Conservation (phyloP, 768 basidiomycete genomes). For the Hortiboletus flavorubellus region DNA sequence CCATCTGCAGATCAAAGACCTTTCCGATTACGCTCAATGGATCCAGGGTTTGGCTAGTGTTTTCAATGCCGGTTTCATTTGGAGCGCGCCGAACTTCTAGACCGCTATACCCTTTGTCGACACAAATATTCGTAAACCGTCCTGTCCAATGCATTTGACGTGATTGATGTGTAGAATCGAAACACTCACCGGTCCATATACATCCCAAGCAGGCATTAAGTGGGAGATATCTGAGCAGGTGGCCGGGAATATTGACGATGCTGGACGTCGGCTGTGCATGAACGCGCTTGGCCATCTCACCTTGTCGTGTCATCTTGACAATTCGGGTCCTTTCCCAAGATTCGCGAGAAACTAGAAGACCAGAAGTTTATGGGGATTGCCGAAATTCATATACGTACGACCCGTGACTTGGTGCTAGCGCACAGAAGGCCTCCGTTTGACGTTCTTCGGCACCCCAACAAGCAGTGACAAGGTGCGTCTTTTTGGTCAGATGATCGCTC, state of each 20-base stretch:
- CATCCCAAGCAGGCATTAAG: not conserved
- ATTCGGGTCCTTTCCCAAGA: constrained; percentile 4
- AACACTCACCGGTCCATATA: not conserved
- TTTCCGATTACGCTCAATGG: not conserved
- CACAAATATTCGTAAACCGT: not conserved
- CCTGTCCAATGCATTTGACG: not conserved
- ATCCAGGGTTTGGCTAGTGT: not conserved
- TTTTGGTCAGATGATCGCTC: not conserved
- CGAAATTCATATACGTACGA: not conserved
- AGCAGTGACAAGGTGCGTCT: not conserved
- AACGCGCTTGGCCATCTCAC: constrained; percentile 8
- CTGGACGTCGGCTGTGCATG: too few relatives aligned
- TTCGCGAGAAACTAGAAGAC: constrained; percentile 1
- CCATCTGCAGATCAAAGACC: constrained; percentile 16
- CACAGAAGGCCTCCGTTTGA: not conserved
- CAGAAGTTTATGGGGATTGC: not conserved
- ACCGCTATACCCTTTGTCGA: not conserved
- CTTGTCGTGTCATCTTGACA: constrained; percentile 7
- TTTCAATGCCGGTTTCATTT: constrained; percentile 1
- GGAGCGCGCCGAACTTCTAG: not conserved
- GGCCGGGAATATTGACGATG: too few relatives aligned
- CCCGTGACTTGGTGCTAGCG: not conserved
- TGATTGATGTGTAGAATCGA: not conserved
- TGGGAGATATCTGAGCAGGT: too few relatives aligned
- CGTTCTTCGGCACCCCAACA: not conserved